A percentile compares a stretch with the other conserved stretches of the same genome.
These are phyloP conservation scores for Hypoxylon rubiginosum DNA, from an alignment of 2,329 filamentous ascomycete genomes.

Conservation along the genomic window DNA sequence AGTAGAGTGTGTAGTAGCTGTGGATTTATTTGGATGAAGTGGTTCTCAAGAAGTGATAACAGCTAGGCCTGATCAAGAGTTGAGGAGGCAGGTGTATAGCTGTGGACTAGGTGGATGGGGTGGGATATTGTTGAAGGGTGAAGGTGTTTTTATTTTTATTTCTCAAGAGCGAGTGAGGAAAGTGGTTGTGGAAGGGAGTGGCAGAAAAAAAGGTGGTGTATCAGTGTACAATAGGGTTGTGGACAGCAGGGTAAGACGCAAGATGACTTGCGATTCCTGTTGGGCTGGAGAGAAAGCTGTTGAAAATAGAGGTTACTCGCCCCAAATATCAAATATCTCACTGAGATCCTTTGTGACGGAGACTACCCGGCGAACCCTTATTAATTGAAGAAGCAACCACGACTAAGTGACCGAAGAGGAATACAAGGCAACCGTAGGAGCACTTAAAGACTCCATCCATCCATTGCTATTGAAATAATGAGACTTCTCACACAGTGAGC, in stretches of 20 bases:
- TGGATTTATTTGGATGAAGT: not conserved
- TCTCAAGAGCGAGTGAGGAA: not conserved
- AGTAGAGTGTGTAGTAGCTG: not conserved
- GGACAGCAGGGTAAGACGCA: not conserved
- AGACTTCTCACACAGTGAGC: not conserved
- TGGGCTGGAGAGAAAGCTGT: not conserved
- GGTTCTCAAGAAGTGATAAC: not conserved
- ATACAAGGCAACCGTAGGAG: not conserved
- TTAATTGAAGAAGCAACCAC: not conserved
- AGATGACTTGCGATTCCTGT: not conserved
- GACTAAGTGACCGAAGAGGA: not conserved
- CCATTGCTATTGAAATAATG: not conserved
- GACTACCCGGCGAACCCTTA: not conserved
- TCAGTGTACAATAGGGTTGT: not conserved
- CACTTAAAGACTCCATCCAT: not conserved
- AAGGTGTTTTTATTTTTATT: not conserved
- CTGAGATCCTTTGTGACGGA: not conserved
- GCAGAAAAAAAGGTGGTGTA: constrained; percentile 1
- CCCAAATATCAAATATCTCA: not conserved
- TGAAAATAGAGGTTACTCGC: not conserved
- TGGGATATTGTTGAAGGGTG: not conserved
- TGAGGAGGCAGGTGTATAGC: not conserved
- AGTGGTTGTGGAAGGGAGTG: not conserved
- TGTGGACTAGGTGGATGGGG: not conserved
- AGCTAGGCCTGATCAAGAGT: not conserved